Base-by-base conservation (phyloP, 2,329 filamentous ascomycete species). In the Fusarium stilboides region DNA sequence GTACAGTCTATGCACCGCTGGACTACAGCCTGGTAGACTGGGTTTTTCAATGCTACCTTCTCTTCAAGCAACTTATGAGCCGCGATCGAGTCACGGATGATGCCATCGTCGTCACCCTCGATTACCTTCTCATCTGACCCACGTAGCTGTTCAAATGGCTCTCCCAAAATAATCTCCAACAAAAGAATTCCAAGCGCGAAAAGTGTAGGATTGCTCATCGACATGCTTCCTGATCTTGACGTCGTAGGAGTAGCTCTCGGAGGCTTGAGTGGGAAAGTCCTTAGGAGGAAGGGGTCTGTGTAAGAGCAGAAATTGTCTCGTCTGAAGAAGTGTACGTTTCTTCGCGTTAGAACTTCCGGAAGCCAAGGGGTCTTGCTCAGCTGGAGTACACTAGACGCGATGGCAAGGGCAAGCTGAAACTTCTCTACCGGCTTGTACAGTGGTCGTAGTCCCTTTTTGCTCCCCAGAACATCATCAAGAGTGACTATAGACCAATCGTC, bases 341-440 rank as follows among this genome's bases (percentile, higher is more conserved):
- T 51, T 4, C 28, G 44, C 5, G 46, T 68, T 2, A 67, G 20
- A 2, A 5, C 40, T 4, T 55, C 63, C 2, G 59, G 47, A 6
- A 70, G 57, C 68, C 68, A 71, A 5, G 59, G 63, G 0, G 68
- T 68, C 6, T 70, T 71, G n/a, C 66, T 68, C 5, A 70, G 17
- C 17, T 70, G 68, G 6, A 71, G 57, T 3, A 68, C 63, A 33
- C 57, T 69, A 1, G 56, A 68, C 2, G 68, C 54, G 6, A 71
- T 43, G 3, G 59, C 50, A 1, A 70, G 59, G 6, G 68, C 63
- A 19, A 71, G 66, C 2, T 6, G 31, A 17, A 56, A 19, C 17
- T 49, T 67, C 7, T 68, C 56, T 4, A 36, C 26, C 6, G 62
- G 39, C 0, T 46, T 59, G 8, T 55, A 9, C 0, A 70, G 47